Base-by-base conservation (phyloP, 164 flowering plant species). In the Vitis riparia region DNA sequence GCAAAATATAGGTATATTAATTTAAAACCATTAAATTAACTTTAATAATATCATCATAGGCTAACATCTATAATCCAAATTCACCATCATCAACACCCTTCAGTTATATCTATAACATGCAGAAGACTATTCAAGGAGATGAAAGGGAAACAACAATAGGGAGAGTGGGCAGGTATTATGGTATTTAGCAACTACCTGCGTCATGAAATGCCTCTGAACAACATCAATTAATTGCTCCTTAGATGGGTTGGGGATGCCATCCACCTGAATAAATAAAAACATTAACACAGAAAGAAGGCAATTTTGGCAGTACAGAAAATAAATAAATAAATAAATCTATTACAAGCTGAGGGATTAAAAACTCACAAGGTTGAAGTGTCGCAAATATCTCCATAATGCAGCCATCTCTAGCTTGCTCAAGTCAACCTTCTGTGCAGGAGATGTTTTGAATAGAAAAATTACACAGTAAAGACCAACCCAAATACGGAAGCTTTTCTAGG, bases 361-460 rank as follows among this genome's bases (percentile, higher is more conserved):
- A 83, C 97, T 85, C 74, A 94, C 99, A 74, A 94, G 97, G 75
- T 94, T 92, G 76, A 91, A 94, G 78, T 94, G 97, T 59, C 87
- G 91, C 88, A 83, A 84, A 85, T 94, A 94, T 90, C 92, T 92
- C 97, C 94, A 78, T 44, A 94, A 73, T 12, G 99, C 97, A 60
- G 86, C 79, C 82, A 87, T 90, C 79, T 90, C 97, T 63, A 94
- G 81, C 77, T 92, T 94, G 81, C 99, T 82, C 8, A 94, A 86
- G 78, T 94, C 97, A 84, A 94, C 83, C 72, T 84, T 94, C 97
- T 94, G 86, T 57, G 55, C 17, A 62, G 49, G 55, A 69, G 17
- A 56, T 32, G 17, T 53, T 55, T 16, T 5, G 12, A 68, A 23
- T 13, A 64, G 9, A 55, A 23, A 32, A 48, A 49, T n/a, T 3